These are phyloP conservation scores for Pythium biforme DNA, from an alignment of 352 stramenopile species.

Conservation along the genomic window DNA sequence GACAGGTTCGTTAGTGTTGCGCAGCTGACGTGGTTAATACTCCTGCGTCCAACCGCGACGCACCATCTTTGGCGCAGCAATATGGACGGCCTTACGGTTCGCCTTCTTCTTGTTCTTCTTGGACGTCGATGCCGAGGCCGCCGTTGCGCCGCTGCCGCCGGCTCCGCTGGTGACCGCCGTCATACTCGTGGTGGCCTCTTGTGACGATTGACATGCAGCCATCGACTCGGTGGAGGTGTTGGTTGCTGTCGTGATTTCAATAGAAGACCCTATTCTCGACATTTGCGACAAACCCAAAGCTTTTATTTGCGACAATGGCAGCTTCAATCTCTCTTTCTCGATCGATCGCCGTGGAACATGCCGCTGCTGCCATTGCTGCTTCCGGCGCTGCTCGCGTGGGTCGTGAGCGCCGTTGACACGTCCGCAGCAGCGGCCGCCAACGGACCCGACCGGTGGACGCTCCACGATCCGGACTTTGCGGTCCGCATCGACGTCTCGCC, in stretches of 20 bases:
- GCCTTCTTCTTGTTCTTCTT: conserved; percentile 56
- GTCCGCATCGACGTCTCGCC: conserved; percentile 31
- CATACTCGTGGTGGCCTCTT: not conserved
- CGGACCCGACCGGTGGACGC: conserved; percentile 21
- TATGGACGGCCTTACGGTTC: conserved; percentile 52
- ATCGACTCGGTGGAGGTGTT: not conserved
- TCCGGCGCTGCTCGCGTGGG: not conserved
- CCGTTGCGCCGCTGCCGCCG: not conserved
- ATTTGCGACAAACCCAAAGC: not conserved
- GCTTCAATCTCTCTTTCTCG: conserved; percentile 5
- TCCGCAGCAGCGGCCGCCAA: no score
- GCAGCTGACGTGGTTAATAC: no score
- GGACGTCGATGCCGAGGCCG: not conserved
- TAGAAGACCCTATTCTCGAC: conserved; percentile 11
- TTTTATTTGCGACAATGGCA: conserved; percentile 9
- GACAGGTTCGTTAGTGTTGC: not conserved
- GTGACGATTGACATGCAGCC: conserved; percentile 3
- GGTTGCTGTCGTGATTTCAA: not conserved
- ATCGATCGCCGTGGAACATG: no score
- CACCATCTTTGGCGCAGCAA: conserved; percentile 49
- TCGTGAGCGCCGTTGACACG: no score
- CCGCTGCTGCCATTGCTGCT: not conserved
- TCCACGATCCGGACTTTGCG: conserved; percentile 36
- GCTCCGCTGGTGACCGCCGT: not conserved
- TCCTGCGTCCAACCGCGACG: no score